These are phyloP conservation scores for Aspergillus viridinutans DNA, from an alignment of 2,329 filamentous ascomycete genomes.

Conservation along the genomic window DNA sequence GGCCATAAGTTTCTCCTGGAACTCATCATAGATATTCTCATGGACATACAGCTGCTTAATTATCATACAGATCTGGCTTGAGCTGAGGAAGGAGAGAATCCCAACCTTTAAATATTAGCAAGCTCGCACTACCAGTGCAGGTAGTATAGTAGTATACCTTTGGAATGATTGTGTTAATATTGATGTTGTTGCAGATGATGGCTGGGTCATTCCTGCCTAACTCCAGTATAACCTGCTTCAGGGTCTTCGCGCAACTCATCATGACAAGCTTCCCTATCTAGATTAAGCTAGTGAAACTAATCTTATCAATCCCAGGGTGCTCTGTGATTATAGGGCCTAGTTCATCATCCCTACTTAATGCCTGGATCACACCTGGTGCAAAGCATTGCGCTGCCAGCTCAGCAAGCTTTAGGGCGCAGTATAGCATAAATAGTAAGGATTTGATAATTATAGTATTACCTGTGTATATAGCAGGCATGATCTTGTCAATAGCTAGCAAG, in stretches of 20 bases:
- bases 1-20: no score
- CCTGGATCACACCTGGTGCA: conserved; percentile 54
- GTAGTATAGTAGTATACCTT: no score
- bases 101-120: no score
- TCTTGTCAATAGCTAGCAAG: conserved; percentile 46
- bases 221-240: conserved; percentile 54
- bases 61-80: no score
- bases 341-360: conserved; percentile 51
- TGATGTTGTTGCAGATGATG: conserved; percentile 52
- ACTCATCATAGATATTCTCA: no score
- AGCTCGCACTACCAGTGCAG: no score
- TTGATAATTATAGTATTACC: conserved; percentile 53
- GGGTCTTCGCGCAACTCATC: conserved; percentile 46
- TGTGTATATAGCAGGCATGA: conserved; percentile 47
- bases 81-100: conserved; percentile 12
- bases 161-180: conserved; percentile 44
- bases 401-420: conserved; percentile 52
- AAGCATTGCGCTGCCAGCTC: conserved; percentile 49
- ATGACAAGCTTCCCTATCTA: conserved; percentile 49
- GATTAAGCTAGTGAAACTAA: conserved; percentile 57
- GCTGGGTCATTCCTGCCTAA: conserved; percentile 55
- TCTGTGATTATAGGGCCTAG: conserved; percentile 52
- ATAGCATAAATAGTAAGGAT: conserved; percentile 50
- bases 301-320: conserved; percentile 54
- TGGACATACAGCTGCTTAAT: no score